Evolutionary conservation across 176 grass and related monocot genomes (phyloP).

Genomic region (Areca catechu): DNA sequence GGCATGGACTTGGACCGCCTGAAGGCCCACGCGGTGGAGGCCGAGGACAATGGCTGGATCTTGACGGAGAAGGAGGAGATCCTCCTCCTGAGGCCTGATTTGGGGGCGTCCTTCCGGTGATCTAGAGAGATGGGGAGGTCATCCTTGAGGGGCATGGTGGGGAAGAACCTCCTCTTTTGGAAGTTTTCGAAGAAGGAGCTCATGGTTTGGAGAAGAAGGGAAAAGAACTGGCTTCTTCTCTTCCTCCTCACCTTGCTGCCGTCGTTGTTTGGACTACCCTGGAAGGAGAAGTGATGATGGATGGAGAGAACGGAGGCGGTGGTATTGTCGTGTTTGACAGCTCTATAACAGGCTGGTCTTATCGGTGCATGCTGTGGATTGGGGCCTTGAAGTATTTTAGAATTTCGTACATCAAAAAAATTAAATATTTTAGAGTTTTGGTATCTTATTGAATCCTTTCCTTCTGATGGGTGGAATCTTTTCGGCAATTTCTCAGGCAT

Average conservation of each 20-base stretch:
- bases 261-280: not conserved
- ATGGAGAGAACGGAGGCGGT: not conserved
- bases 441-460: too few relatives aligned
- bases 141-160: constrained; percentile 51
- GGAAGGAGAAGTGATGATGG: constrained; percentile 8
- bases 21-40: constrained; percentile 49
- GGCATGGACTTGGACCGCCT: constrained; percentile 54
- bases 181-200: constrained; percentile 76
- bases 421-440: too few relatives aligned
- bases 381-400: constrained; percentile 21
- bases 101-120: constrained; percentile 27
- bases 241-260: not conserved
- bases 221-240: not conserved
- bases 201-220: constrained; percentile 27
- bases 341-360: constrained; percentile 38
- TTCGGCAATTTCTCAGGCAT: too few relatives aligned
- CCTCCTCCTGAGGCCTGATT: constrained; percentile 62
- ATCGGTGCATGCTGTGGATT: constrained; percentile 20
- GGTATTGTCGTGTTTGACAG: constrained; percentile 15
- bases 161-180: constrained; percentile 73
- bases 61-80: constrained; percentile 86
- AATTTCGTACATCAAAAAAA: too few relatives aligned
- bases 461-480: too few relatives aligned
- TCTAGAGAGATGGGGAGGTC: constrained; percentile 74
- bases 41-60: constrained; percentile 77